Base-by-base conservation (phyloP, 208 protist species). In the Sergeia podlipaevii region DNA sequence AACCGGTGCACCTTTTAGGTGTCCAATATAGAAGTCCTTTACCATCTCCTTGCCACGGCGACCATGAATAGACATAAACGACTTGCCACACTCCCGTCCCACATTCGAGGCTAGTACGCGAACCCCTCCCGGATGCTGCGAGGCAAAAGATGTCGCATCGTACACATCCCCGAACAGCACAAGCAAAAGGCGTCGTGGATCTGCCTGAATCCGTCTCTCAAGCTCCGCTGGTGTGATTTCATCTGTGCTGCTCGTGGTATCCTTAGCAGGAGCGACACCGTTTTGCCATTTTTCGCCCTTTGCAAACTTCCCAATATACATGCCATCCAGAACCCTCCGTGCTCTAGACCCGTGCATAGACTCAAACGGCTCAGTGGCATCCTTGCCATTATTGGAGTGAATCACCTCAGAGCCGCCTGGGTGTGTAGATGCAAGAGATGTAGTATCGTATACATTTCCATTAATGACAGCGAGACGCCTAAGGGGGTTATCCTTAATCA, bases 41-140 rank as follows among this genome's bases (percentile, higher is more conserved):
- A 74, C 57, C 56, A 57, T 58, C 34, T 56, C 43, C 50, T 68
- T 76, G 1, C 77, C 76, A 1, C 43, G 65, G 8, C 41, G 36
- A 26, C 85, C 72, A 56, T 93, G 85, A 36, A 93, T 84, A 2
- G 80, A 74, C 55, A 80, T 75, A 49, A 93, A 93, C 4, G 53
- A 30, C 1, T 79, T 70, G 2, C 84, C 84, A 30, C 73, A 80
- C 46, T 91, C 83, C 45, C 70, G 70, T 13, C 78, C 83, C 32
- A 70, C 75, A 65, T 72, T 42, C 44, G 69, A 70, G 58, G 55
- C 38, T 53, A 85, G 34, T 11, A 76, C 52, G 7, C 32, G 48
- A n/a, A 66, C 50, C 11, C 78, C 78, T 20, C 82, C 78, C 27
- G 75, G 82, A 52, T 91, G 78, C 24, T 47, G 45, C 23, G 51